Evolutionary conservation across 2,329 filamentous ascomycete genomes (phyloP), one percentile per base, ranked within the genome.

Genomic region (Mariannaea sp.): DNA sequence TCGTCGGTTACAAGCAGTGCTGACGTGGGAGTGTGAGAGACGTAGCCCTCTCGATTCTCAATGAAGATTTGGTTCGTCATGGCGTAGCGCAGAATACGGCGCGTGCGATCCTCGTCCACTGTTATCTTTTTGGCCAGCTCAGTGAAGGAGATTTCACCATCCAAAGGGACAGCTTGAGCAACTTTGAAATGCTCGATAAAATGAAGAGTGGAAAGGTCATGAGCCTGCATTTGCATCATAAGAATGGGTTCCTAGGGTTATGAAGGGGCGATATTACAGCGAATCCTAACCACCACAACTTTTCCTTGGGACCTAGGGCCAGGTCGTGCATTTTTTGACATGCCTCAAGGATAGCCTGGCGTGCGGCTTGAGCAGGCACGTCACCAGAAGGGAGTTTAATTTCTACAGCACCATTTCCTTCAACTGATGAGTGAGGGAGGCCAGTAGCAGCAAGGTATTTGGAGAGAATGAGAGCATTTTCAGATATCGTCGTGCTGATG

Each of bases 21-120:
- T 19, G 71, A 73, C 1, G 61, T 57, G 7, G 66, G 59, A 13
- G 72, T 77, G 56, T 78, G 76, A 3, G 71, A 69, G 4, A 79
- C 71, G 12, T 65, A 60, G 3, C 71, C 74, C 3, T 64, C 56
- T 12, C 63, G 49, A 0, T 72, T 73, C 59, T 78, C 76, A 19
- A 55, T 50, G 49, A 78, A 77, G 17, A 77, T 58, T 38, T 69
- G 68, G 53, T 73, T 73, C 1, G 69, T 66, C 53, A 75, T 73
- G 24, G 73, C 71, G 27, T 72, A 67, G 10, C 75, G 73, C 19
- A 76, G 39, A 1, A 77, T 55, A 17, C 75, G 73, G 5, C 68
- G 64, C 9, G 71, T 59, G 51, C 69, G 64, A 0, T 74, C 71
- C 44, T 72, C 72, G 24, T 68, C 50, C 19, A 73, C 62, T 3